A percentile compares a stretch with the other conserved stretches of the same genome.
phyloP scores from a whole-genome alignment of 192 early-diverging fungal genomes.

The Linnemannia zychae region DNA sequence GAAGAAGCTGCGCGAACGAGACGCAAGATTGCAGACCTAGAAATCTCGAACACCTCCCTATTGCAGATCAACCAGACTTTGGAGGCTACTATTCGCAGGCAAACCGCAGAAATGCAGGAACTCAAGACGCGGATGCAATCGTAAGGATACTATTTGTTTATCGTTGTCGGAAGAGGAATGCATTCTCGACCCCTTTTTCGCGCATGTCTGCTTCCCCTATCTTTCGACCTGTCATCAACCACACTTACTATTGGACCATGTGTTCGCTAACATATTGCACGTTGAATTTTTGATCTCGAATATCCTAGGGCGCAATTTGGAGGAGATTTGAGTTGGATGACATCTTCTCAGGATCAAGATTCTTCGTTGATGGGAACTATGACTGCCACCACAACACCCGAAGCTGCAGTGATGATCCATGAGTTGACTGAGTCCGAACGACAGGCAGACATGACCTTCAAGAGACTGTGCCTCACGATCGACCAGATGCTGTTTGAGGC shows the following conservation, averaged over 20 bases:
- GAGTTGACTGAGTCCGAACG: constrained; percentile 46
- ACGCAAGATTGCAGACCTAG: constrained; percentile 66
- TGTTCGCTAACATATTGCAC: neutral
- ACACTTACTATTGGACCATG: neutral
- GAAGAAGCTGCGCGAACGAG: constrained; percentile 47
- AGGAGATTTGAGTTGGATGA: constrained; percentile 26
- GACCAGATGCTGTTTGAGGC: constrained; percentile 56
- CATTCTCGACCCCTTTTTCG: neutral
- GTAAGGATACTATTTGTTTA: constrained; percentile 21
- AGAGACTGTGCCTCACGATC: constrained; percentile 39
- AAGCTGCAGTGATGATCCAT: constrained; percentile 30
- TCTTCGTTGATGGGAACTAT: neutral
- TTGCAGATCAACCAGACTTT: constrained; percentile 64
- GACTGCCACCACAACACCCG: neutral
- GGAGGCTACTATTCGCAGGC: constrained; percentile 64
- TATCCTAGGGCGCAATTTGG: constrained; percentile 36
- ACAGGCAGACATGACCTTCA: constrained; percentile 48
- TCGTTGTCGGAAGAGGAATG: neutral
- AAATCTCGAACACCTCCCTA: constrained; percentile 68
- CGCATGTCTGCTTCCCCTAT: neutral
- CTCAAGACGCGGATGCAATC: constrained; percentile 59
- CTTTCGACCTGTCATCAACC: neutral
- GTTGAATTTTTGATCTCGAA: neutral
- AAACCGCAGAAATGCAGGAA: constrained; percentile 61
- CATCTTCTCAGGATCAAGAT: constrained; percentile 17